A percentile compares a stretch with the other conserved stretches of the same genome.
Evolutionary conservation across 2,329 filamentous ascomycete genomes (phyloP).

Genomic region (Aspergillus pseudonomiae): DNA sequence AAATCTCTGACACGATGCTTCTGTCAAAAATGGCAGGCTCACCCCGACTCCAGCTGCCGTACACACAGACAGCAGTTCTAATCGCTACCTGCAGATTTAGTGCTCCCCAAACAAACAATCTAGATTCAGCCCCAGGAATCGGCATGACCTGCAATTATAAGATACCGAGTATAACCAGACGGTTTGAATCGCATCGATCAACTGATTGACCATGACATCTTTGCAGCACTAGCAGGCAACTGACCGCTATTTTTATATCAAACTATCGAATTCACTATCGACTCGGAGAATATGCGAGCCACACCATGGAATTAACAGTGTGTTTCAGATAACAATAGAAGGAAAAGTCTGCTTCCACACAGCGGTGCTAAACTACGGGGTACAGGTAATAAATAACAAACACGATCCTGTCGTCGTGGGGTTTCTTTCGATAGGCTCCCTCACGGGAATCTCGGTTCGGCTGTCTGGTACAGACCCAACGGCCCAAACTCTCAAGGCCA

Average conservation of each 20-base stretch:
- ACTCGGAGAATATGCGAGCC: background rate
- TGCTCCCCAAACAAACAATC: background rate
- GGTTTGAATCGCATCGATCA: background rate
- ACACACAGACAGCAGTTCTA: background rate
- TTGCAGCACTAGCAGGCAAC: background rate
- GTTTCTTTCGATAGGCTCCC: background rate
- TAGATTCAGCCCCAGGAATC: background rate
- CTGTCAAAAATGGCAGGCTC: background rate
- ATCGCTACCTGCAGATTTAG: background rate
- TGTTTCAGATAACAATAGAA: slow-evolving; percentile 1
- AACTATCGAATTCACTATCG: background rate
- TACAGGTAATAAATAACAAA: slow-evolving; percentile 1
- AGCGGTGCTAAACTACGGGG: background rate
- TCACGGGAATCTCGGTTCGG: slow-evolving; percentile 4
- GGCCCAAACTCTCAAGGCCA: background rate
- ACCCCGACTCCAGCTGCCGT: background rate
- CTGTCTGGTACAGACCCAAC: background rate
- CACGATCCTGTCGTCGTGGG: background rate
- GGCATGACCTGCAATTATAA: background rate
- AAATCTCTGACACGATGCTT: background rate
- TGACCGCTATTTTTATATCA: slow-evolving; percentile 4
- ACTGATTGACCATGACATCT: slow-evolving; percentile 1
- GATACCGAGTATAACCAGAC: background rate
- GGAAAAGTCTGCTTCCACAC: background rate
- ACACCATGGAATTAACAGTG: background rate